A percentile compares a stretch with the other conserved stretches of the same genome.
Evolutionary conservation across 1,139 yeast genomes (phyloP).

Genomic region (Protomyces inouyei): DNA sequence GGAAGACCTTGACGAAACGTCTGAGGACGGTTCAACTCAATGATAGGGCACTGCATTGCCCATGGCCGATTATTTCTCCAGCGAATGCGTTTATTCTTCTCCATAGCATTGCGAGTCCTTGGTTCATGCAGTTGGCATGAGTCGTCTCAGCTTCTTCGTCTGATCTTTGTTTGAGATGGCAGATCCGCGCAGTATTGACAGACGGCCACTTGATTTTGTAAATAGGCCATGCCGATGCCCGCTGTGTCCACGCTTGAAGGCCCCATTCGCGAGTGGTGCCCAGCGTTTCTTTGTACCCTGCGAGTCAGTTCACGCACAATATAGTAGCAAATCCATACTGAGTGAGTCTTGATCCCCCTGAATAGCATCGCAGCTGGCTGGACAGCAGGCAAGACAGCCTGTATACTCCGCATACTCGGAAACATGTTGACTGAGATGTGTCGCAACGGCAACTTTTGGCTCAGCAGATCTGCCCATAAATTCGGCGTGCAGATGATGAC

Average conservation of each 20-base stretch:
- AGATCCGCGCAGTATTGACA: slow-evolving; percentile 8
- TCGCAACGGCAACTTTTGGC: too few species aligned
- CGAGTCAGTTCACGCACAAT: background rate
- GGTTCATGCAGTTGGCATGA: slow-evolving; percentile 10
- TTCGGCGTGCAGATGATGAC: too few species aligned
- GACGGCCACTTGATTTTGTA: slow-evolving; percentile 10
- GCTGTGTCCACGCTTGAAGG: slow-evolving; percentile 30
- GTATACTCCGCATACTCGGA: too few species aligned
- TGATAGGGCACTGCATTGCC: too few species aligned
- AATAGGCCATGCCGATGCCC: slow-evolving; percentile 20
- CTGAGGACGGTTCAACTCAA: background rate
- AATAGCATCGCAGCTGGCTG: background rate
- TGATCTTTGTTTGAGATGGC: slow-evolving; percentile 11
- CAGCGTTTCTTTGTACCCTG: slow-evolving; percentile 26
- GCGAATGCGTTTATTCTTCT: too few species aligned
- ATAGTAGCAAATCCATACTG: background rate
- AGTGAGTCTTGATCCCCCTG: slow-evolving; percentile 26
- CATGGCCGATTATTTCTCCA: too few species aligned
- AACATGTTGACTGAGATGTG: too few species aligned
- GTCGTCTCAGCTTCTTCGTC: slow-evolving; percentile 3
- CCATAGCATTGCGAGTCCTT: background rate
- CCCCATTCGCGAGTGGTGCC: slow-evolving; percentile 26
- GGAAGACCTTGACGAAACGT: background rate
- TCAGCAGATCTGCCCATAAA: too few species aligned
- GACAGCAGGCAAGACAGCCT: too few species aligned